phyloP scores from a whole-genome alignment of 1,139 yeast species.

The Pichia sp. region DNA sequence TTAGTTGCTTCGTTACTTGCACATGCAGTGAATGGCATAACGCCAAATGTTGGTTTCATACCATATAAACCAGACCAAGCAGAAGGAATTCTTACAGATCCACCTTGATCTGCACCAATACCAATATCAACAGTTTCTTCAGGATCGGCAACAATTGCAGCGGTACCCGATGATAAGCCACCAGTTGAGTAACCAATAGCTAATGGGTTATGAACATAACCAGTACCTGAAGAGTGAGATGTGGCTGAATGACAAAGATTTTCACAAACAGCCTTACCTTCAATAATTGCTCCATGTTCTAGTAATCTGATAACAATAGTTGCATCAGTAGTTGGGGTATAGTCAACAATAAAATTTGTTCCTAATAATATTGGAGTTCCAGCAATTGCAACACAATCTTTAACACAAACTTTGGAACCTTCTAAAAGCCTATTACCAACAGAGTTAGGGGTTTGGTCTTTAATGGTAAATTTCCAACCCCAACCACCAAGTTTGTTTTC shows the following conservation, averaged over 20 bases:
- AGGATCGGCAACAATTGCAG: slow-evolving; percentile 69
- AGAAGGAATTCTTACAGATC: slow-evolving; percentile 32
- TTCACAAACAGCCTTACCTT: slow-evolving; percentile 35
- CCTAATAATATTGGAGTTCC: slow-evolving; percentile 34
- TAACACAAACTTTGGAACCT: slow-evolving; percentile 30
- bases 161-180: slow-evolving; percentile 91
- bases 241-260: slow-evolving; percentile 34
- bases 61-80: slow-evolving; percentile 5
- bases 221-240: slow-evolving; percentile 31
- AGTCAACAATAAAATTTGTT: slow-evolving; percentile 30
- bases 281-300: slow-evolving; percentile 31
- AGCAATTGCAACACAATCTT: slow-evolving; percentile 34
- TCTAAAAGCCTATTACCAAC: slow-evolving; percentile 21
- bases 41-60: slow-evolving; percentile 5
- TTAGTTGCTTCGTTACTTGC: slow-evolving; percentile 38
- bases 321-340: slow-evolving; percentile 32
- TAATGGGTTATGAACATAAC: slow-evolving; percentile 31
- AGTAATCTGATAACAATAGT: slow-evolving; percentile 31
- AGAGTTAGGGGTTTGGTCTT: slow-evolving; percentile 20
- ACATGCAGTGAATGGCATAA: slow-evolving; percentile 37
- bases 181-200: slow-evolving; percentile 46
- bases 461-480: slow-evolving; percentile 34
- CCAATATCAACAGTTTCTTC: slow-evolving; percentile 43
- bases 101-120: slow-evolving; percentile 64
- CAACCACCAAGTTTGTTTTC: slow-evolving; percentile 32